Evolutionary conservation across 495 filamentous ascomycete genomes (phyloP).

Genomic region (Sphaerosporella brunnea): DNA sequence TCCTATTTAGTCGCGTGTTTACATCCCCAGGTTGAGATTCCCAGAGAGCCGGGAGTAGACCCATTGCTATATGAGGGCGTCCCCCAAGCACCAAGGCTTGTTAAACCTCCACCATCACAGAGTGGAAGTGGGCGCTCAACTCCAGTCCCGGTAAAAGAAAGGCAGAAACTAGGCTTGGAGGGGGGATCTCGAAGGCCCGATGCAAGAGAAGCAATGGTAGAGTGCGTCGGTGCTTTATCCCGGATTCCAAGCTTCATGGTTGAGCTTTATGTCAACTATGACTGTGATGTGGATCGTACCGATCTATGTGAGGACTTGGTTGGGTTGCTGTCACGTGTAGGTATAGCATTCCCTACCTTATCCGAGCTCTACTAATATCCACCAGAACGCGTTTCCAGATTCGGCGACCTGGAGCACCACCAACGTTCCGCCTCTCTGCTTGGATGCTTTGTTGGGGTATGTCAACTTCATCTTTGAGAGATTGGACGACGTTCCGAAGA

Average conservation of each 20-base stretch:
- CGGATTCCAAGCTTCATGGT: constrained; percentile 87
- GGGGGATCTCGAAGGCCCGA: constrained; percentile 83
- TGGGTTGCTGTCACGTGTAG: constrained; percentile 57
- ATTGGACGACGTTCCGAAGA: constrained; percentile 48
- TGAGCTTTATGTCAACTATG: constrained; percentile 94
- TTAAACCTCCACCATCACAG: constrained; percentile 65
- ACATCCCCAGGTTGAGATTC: constrained; percentile 82
- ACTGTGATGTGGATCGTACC: constrained; percentile 80
- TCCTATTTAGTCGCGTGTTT: constrained; percentile 89
- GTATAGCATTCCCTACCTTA: background rate
- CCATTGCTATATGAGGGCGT: constrained; percentile 86
- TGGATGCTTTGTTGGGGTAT: constrained; percentile 80
- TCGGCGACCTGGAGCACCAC: constrained; percentile 98
- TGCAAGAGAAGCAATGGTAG: constrained; percentile 94
- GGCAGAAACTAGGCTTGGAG: constrained; percentile 84
- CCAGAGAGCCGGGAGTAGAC: constrained; percentile 73
- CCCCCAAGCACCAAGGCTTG: constrained; percentile 70
- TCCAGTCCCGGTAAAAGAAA: constrained; percentile 81
- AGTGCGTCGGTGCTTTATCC: constrained; percentile 77
- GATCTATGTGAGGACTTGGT: constrained; percentile 94
- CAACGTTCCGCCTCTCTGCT: constrained; percentile 85
- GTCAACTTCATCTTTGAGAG: constrained; percentile 81
- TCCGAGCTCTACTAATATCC: constrained; percentile 4
- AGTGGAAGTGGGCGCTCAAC: constrained; percentile 68
- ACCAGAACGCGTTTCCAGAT: constrained; percentile 73